Evolutionary conservation across 1,284 basidiomycete genomes (phyloP).

Genomic region (Ganoderma lucidum): DNA sequence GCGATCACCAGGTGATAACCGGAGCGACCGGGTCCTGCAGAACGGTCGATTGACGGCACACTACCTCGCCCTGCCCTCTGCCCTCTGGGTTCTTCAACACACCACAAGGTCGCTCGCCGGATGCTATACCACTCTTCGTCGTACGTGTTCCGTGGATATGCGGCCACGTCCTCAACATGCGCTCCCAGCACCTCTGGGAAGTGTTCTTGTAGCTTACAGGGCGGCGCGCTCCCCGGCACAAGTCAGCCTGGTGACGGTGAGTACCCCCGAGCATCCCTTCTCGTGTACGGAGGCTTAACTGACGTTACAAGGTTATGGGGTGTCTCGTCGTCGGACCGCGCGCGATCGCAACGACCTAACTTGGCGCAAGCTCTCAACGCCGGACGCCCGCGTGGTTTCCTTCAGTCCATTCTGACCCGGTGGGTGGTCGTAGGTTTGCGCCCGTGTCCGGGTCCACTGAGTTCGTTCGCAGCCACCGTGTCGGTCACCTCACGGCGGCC

Average conservation of each 20-base stretch:
- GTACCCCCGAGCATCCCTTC: slow-evolving; percentile 19
- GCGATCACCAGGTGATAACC: slow-evolving; percentile 36
- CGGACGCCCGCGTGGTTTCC: slow-evolving; percentile 10
- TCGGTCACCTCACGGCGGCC: not conserved
- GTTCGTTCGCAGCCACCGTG: not conserved
- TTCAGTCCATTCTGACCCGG: slow-evolving; percentile 10
- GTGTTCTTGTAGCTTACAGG: slow-evolving; percentile 17
- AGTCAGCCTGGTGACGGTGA: slow-evolving; percentile 24
- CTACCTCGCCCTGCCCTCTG: slow-evolving; percentile 17
- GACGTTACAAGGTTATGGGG: slow-evolving; percentile 32
- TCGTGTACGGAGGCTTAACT: slow-evolving; percentile 12
- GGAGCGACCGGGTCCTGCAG: slow-evolving; percentile 24
- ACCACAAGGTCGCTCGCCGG: slow-evolving; percentile 21
- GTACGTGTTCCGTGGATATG: slow-evolving; percentile 21
- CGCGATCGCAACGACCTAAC: slow-evolving; percentile 21
- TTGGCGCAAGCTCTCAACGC: slow-evolving; percentile 11
- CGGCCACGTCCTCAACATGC: slow-evolving; percentile 18
- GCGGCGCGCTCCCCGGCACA: slow-evolving; percentile 4
- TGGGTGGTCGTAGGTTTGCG: slow-evolving; percentile 12
- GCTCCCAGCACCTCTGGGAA: slow-evolving; percentile 12
- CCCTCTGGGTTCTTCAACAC: slow-evolving; percentile 8
- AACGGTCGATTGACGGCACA: slow-evolving; percentile 19
- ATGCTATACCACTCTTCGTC: slow-evolving; percentile 13
- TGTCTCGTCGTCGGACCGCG: slow-evolving; percentile 22
- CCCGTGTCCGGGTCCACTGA: not conserved